Percentiles rank a stretch among this genome's conserved stretches.
These are phyloP conservation scores for Coniella lustricola DNA, from an alignment of 2,329 filamentous ascomycete genomes.

Conservation along the genomic window DNA sequence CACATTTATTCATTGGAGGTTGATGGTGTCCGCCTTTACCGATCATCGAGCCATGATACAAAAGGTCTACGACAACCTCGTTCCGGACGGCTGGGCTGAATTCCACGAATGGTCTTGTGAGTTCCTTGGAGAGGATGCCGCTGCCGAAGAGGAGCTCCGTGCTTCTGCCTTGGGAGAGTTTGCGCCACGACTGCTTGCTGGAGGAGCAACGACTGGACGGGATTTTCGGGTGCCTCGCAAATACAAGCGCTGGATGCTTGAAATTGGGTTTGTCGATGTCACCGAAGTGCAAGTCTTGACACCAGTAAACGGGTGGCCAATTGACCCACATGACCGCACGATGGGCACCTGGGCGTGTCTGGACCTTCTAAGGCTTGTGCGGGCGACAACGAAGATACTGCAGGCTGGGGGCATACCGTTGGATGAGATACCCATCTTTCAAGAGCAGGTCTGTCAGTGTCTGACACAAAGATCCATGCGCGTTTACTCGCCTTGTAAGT, in stretches of 20 bases:
- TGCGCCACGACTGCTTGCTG: not conserved
- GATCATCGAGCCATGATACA: not conserved
- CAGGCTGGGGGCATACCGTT: slow-evolving; percentile 4
- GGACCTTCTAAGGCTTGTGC: not conserved
- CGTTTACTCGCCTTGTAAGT: slow-evolving; percentile 1
- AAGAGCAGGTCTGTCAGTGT: slow-evolving; percentile 1
- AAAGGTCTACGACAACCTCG: not conserved
- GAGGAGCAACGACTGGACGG: slow-evolving; percentile 9
- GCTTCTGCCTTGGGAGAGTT: not conserved
- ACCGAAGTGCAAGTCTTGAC: slow-evolving; percentile 14
- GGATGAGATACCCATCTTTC: not conserved
- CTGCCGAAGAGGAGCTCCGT: not conserved
- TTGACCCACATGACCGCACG: slow-evolving; percentile 1
- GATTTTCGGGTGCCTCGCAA: slow-evolving; percentile 18
- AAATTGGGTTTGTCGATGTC: slow-evolving; percentile 25
- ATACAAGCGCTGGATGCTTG: slow-evolving; percentile 21
- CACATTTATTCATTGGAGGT: slow-evolving; percentile 6
- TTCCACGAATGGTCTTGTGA: slow-evolving; percentile 5
- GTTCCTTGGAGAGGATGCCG: not conserved
- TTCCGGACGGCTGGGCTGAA: not conserved
- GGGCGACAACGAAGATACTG: slow-evolving; percentile 1
- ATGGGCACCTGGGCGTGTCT: slow-evolving; percentile 5
- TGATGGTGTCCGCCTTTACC: not conserved
- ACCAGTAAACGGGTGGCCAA: slow-evolving; percentile 1
- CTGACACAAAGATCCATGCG: not conserved